Evolutionary conservation across 805 yeast species (phyloP).

Genomic region (Babjeviella inositovora): DNA sequence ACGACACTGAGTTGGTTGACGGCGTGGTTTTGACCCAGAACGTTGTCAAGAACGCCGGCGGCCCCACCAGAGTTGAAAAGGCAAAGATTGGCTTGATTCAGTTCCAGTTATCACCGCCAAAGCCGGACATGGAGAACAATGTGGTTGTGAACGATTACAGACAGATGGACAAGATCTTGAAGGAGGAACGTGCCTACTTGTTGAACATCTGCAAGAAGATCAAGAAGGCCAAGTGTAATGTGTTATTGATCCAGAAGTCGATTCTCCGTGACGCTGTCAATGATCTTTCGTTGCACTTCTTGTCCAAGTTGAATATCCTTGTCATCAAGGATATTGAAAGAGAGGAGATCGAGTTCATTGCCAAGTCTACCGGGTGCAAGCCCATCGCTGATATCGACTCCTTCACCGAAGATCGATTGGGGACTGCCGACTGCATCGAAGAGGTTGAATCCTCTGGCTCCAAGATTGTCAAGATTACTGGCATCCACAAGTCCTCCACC

Average conservation of each 20-base stretch:
- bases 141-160: slow-evolving; percentile 95
- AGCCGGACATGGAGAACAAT: slow-evolving; percentile 95
- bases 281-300: slow-evolving; percentile 86
- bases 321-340: slow-evolving; percentile 92
- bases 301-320: slow-evolving; percentile 84
- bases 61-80: slow-evolving; percentile 88
- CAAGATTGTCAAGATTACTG: slow-evolving; percentile 77
- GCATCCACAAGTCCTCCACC: slow-evolving; percentile 49
- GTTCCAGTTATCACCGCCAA: slow-evolving; percentile 92
- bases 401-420: slow-evolving; percentile 86
- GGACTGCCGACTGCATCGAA: slow-evolving; percentile 83
- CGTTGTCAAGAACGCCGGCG: slow-evolving; percentile 83
- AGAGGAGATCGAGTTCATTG: slow-evolving; percentile 87
- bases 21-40: slow-evolving; percentile 91
- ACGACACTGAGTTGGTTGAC: slow-evolving; percentile 82
- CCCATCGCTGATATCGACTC: slow-evolving; percentile 93
- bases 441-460: slow-evolving; percentile 84
- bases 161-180: slow-evolving; percentile 97
- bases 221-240: slow-evolving; percentile 94
- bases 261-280: slow-evolving; percentile 89
- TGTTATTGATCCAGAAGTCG: slow-evolving; percentile 79
- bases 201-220: slow-evolving; percentile 91
- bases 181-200: slow-evolving; percentile 93
- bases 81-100: slow-evolving; percentile 83
- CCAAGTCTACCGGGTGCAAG: slow-evolving; percentile 77